Conservation (phyloP, 1,284 basidiomycete genomes). For the Cryptococcus sp. region DNA sequence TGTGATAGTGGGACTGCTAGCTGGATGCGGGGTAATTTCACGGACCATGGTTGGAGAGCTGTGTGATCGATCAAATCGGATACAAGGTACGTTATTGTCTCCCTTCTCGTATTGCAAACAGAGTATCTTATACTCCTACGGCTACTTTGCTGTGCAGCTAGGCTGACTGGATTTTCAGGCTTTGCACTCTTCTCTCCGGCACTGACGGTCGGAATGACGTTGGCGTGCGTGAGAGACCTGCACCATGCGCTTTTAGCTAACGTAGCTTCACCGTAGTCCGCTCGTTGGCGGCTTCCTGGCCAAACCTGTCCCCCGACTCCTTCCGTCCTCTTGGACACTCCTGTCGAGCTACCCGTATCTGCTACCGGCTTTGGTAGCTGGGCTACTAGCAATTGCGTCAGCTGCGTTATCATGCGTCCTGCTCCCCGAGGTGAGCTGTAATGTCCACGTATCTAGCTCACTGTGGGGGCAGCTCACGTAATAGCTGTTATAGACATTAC, state of each 20-base stretch:
- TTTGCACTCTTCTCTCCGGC: constrained; percentile 45
- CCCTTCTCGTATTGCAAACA: not conserved
- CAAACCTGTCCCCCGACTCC: constrained; percentile 33
- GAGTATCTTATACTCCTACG: not conserved
- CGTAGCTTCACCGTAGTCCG: constrained; percentile 22
- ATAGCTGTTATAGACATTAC: constrained; percentile 11
- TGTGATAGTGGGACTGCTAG: constrained; percentile 34
- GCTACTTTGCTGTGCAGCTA: not conserved
- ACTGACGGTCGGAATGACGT: constrained; percentile 37
- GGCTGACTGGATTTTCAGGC: constrained; percentile 14
- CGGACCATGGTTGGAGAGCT: constrained; percentile 45
- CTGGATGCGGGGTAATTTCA: constrained; percentile 42
- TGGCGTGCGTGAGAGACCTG: constrained; percentile 27
- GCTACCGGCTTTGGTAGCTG: constrained; percentile 37
- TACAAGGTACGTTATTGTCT: constrained; percentile 27
- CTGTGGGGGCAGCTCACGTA: too few relatives aligned
- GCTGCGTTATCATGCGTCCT: constrained; percentile 24
- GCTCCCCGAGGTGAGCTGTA: constrained; percentile 39
- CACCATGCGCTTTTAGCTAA: not conserved
- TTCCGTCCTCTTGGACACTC: constrained; percentile 29
- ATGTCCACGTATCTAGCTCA: not conserved
- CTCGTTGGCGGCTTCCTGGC: constrained; percentile 44
- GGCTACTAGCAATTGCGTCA: constrained; percentile 23
- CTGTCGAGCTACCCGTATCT: constrained; percentile 41
- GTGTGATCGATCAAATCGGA: constrained; percentile 42